phyloP scores from a whole-genome alignment of 176 grass and related monocot genomes.

The Hordeum marinum region DNA sequence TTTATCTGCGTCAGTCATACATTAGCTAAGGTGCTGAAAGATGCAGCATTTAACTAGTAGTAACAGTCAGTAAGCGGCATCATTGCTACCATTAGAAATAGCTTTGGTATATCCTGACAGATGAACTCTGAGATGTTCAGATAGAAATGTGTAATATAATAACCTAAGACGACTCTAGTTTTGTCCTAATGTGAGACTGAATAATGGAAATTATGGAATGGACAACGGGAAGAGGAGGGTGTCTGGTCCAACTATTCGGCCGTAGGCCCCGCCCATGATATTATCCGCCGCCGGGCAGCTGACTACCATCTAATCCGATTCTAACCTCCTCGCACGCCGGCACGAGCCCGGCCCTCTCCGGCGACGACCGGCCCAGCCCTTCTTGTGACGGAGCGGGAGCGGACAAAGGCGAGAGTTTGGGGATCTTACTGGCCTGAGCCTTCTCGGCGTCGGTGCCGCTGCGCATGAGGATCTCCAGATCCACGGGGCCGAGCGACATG shows the following conservation, averaged over 20 bases:
- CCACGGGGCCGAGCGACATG: slow-evolving; percentile 96
- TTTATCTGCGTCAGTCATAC: background rate
- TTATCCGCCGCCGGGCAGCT: background rate
- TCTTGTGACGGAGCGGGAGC: background rate
- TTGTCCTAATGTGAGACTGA: background rate
- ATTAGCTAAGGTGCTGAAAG: background rate
- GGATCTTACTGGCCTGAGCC: slow-evolving; percentile 66
- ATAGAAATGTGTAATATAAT: background rate
- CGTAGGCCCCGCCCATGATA: background rate
- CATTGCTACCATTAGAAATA: background rate
- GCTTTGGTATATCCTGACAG: background rate
- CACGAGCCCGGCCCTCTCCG: background rate
- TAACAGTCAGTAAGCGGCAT: background rate
- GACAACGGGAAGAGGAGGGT: background rate
- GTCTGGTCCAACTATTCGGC: background rate
- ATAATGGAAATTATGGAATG: no score
- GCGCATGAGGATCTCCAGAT: slow-evolving; percentile 94
- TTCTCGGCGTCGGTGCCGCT: slow-evolving; percentile 85
- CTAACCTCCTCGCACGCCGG: no score
- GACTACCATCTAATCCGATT: background rate
- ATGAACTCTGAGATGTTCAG: background rate
- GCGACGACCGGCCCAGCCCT: background rate
- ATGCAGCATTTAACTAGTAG: background rate
- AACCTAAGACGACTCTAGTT: background rate
- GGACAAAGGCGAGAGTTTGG: background rate